These are phyloP conservation scores for Alternaria conjuncta DNA, from an alignment of 2,329 filamentous ascomycete species.

Conservation along the genomic window DNA sequence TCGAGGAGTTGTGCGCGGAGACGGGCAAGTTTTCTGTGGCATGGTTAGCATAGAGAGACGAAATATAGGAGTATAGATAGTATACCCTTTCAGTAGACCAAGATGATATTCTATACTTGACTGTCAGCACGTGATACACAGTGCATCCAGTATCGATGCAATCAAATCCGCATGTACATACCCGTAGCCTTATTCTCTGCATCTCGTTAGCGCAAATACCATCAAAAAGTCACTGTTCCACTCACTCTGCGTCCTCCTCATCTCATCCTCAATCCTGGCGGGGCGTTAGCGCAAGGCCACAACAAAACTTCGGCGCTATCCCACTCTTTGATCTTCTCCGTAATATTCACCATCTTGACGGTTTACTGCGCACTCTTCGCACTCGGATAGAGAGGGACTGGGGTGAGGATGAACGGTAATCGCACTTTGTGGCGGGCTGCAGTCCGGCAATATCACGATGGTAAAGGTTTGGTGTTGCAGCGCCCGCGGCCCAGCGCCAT, in stretches of 20 bases:
- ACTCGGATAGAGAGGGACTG: conserved; percentile 8
- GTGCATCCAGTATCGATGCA: neutral
- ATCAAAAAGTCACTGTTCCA: neutral
- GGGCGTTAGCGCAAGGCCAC: conserved; percentile 41
- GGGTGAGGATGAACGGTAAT: conserved; percentile 4
- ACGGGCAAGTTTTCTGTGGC: conserved; percentile 85
- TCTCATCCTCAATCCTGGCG: conserved; percentile 97
- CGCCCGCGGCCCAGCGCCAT: conserved; percentile 10
- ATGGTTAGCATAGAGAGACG: neutral
- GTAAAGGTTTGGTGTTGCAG: conserved; percentile 47
- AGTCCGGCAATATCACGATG: conserved; percentile 33
- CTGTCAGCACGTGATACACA: conserved; percentile 47
- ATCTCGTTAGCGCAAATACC: conserved; percentile 41
- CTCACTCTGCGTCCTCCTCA: conserved; percentile 96
- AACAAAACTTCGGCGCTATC: conserved; percentile 45
- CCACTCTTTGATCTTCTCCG: conserved; percentile 99
- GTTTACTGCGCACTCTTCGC: conserved; percentile 1
- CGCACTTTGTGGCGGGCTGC: conserved; percentile 13
- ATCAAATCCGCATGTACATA: conserved; percentile 56
- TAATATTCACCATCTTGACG: conserved; percentile 92
- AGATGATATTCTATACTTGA: conserved; percentile 84
- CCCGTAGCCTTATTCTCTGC: conserved; percentile 98
- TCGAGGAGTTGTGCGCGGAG: conserved; percentile 93
- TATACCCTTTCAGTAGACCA: conserved; percentile 91
- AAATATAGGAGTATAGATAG: neutral